These are phyloP conservation scores for Floccularia luteovirens DNA, from an alignment of 768 basidiomycete species.

Conservation along the genomic window DNA sequence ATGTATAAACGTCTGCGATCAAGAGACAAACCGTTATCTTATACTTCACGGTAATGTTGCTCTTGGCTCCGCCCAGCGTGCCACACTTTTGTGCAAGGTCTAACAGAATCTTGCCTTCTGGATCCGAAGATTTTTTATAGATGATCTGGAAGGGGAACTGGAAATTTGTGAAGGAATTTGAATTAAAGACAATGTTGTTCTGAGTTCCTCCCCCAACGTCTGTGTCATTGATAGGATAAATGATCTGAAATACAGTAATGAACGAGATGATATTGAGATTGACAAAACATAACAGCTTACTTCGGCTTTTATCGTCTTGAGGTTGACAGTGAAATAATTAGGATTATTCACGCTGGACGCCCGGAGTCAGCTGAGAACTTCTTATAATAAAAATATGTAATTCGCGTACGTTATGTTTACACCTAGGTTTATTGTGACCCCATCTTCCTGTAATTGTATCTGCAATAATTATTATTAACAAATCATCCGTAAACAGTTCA, in stretches of 20 bases:
- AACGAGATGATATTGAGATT: neutral
- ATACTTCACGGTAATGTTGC: conserved; percentile 53
- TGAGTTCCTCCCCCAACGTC: conserved; percentile 57
- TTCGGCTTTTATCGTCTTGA: conserved; percentile 57
- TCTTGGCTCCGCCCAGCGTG: conserved; percentile 29
- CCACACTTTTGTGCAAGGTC: conserved; percentile 65
- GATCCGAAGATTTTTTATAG: conserved; percentile 50
- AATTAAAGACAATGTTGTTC: conserved; percentile 35
- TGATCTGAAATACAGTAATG: conserved; percentile 34
- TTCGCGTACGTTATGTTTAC: conserved; percentile 57
- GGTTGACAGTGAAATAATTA: conserved; percentile 67
- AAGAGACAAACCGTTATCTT: conserved; percentile 48
- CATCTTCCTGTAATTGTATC: conserved; percentile 32
- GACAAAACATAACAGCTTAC: conserved; percentile 25
- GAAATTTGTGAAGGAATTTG: conserved; percentile 54
- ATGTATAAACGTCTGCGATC: conserved; percentile 1
- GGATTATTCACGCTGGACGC: conserved; percentile 64
- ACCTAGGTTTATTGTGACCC: conserved; percentile 50
- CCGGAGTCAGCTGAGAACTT: conserved; percentile 3
- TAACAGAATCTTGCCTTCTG: conserved; percentile 42
- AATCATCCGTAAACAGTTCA: neutral
- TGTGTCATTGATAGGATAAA: conserved; percentile 70
- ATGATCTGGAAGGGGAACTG: conserved; percentile 68
- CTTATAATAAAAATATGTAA: conserved; percentile 3
- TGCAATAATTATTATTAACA: conserved; percentile 6